Evolutionary conservation across 2,329 filamentous ascomycete species (phyloP).

Genomic region (Chlorencoelia australis): DNA sequence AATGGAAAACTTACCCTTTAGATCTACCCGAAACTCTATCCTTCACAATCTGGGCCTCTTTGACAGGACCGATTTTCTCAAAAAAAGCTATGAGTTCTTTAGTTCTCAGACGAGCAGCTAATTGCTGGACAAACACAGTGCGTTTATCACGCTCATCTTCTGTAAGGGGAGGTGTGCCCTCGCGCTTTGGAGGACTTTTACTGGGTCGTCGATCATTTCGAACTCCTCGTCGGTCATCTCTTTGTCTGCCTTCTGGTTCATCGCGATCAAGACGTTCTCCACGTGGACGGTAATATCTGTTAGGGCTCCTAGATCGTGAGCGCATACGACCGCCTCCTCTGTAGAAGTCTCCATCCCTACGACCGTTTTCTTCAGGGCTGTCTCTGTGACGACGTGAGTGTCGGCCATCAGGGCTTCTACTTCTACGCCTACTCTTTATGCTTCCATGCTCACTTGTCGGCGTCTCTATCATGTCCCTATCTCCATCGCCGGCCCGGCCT

Average conservation of each 20-base stretch:
- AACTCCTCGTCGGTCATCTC: conserved; percentile 33
- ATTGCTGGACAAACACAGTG: conserved; percentile 96
- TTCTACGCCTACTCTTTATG: conserved; percentile 72
- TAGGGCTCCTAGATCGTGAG: conserved; percentile 63
- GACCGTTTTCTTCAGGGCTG: conserved; percentile 34
- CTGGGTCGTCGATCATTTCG: conserved; percentile 30
- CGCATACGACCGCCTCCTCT: conserved; percentile 53
- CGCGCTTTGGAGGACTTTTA: conserved; percentile 33
- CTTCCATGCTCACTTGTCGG: conserved; percentile 56
- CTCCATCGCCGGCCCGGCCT: conserved; percentile 33
- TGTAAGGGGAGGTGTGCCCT: conserved; percentile 62
- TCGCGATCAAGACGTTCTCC: conserved; percentile 41
- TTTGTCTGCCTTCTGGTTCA: conserved; percentile 36
- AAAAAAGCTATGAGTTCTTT: conserved; percentile 93
- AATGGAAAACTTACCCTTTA: conserved; percentile 63
- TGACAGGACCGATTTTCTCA: conserved; percentile 86
- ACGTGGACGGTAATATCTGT: conserved; percentile 43
- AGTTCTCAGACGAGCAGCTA: conserved; percentile 84
- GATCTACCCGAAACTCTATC: conserved; percentile 93
- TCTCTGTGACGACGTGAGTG: conserved; percentile 63
- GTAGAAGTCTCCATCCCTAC: conserved; percentile 58
- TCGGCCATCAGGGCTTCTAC: conserved; percentile 67
- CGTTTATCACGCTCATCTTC: conserved; percentile 95
- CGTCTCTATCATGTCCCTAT: conserved; percentile 51
- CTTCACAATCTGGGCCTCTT: conserved; percentile 97